Conservation (phyloP, 345 rosid species). For the Salix suchowensis region DNA sequence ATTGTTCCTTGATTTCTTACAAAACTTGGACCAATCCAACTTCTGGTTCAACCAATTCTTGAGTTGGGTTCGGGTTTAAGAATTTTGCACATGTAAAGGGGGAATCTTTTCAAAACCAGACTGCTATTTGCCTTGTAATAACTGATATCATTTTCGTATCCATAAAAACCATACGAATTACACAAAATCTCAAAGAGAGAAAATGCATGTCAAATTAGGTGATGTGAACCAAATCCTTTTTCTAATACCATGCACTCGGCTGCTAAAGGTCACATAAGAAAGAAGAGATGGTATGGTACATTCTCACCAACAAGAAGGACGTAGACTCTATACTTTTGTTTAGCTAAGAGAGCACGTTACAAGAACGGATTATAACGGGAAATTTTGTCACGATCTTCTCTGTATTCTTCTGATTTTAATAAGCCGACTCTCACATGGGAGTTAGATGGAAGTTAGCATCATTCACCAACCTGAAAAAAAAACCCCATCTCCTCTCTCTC, state of each 20-base stretch:
- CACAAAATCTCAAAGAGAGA: not conserved
- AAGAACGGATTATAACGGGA: constrained; percentile 9
- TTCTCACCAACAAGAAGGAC: not conserved
- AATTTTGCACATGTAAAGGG: not conserved
- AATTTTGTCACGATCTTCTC: not conserved
- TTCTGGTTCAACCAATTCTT: no score
- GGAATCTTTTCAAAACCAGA: not conserved
- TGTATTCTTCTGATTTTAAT: constrained; percentile 13
- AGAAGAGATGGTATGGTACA: not conserved
- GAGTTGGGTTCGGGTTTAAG: no score
- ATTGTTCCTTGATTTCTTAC: no score
- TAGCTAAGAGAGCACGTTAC: constrained; percentile 14
- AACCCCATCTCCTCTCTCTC: not conserved
- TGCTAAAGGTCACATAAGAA: not conserved
- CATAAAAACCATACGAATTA: not conserved
- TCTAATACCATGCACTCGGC: not conserved
- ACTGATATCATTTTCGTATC: not conserved
- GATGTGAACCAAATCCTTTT: constrained; percentile 4
- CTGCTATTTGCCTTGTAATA: not conserved
- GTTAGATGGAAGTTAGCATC: constrained; percentile 15
- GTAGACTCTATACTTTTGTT: not conserved
- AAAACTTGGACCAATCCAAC: no score
- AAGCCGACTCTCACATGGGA: constrained; percentile 22
- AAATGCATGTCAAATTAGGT: not conserved
- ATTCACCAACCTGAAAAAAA: constrained; percentile 20